These are phyloP conservation scores for Stagonosporopsis chrysanthemi DNA, from an alignment of 2,329 filamentous ascomycete genomes.

Conservation along the genomic window DNA sequence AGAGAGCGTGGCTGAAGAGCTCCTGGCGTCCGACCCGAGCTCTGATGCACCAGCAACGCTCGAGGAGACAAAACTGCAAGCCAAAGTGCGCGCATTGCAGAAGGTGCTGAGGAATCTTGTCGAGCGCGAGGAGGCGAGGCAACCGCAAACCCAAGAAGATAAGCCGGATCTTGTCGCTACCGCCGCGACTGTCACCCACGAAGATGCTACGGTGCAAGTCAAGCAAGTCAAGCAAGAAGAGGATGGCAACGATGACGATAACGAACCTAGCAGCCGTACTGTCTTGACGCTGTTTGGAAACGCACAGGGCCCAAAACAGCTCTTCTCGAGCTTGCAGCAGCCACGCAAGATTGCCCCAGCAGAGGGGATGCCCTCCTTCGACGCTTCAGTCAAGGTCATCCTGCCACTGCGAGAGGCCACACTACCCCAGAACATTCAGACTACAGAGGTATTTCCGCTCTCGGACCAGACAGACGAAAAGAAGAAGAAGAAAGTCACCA, in stretches of 20 bases:
- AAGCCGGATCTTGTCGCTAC: slow-evolving; percentile 18
- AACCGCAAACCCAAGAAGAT: slow-evolving; percentile 11
- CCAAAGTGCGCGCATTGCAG: slow-evolving; percentile 45
- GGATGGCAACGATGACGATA: slow-evolving; percentile 22
- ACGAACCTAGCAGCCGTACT: slow-evolving; percentile 56
- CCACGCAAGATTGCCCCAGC: slow-evolving; percentile 50
- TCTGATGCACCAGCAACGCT: slow-evolving; percentile 39
- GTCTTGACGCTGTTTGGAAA: slow-evolving; percentile 81
- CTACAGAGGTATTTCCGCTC: slow-evolving; percentile 69
- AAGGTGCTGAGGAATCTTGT: slow-evolving; percentile 41
- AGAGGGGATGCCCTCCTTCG: slow-evolving; percentile 45
- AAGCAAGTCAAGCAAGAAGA: slow-evolving; percentile 37
- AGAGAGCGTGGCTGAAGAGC: slow-evolving; percentile 48
- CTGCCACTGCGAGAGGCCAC: slow-evolving; percentile 67
- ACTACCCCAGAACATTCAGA: slow-evolving; percentile 77
- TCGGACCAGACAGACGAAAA: slow-evolving; percentile 49
- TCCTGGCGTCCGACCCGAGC: slow-evolving; percentile 47
- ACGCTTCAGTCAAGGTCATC: slow-evolving; percentile 53
- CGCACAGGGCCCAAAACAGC: slow-evolving; percentile 74
- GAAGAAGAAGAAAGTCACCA: slow-evolving; percentile 67
- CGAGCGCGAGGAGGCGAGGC: slow-evolving; percentile 40
- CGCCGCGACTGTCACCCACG: slow-evolving; percentile 19
- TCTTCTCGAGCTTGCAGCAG: slow-evolving; percentile 85
- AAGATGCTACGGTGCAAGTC: slow-evolving; percentile 23
- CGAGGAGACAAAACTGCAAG: slow-evolving; percentile 45